Evolutionary conservation across 331 rosid genomes (phyloP).

Genomic region (Phaseolus coccineus): DNA sequence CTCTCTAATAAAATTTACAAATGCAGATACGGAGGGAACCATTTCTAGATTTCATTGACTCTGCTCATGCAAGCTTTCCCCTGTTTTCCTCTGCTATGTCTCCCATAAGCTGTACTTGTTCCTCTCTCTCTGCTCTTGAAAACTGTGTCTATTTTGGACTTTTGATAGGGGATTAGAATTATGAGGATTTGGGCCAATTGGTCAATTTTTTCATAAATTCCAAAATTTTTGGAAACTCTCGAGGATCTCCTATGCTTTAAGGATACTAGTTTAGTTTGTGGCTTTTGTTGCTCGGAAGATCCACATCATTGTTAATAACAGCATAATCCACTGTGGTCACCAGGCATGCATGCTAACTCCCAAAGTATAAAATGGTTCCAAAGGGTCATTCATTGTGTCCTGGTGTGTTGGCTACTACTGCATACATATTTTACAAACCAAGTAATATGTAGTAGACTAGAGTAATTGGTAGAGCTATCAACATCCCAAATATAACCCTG

Average conservation of each 20-base stretch:
- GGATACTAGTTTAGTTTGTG: slow-evolving; percentile 28
- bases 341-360: slow-evolving; percentile 46
- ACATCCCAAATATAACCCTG: slow-evolving; percentile 98
- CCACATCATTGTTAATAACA: slow-evolving; percentile 43
- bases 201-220: slow-evolving; percentile 37
- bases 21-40: slow-evolving; percentile 37
- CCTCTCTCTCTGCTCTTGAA: slow-evolving; percentile 43
- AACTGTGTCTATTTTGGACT: slow-evolving; percentile 41
- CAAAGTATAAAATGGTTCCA: slow-evolving; percentile 37
- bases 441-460: slow-evolving; percentile 82
- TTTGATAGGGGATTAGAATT: slow-evolving; percentile 18
- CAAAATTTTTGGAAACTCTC: slow-evolving; percentile 34
- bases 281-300: slow-evolving; percentile 36
- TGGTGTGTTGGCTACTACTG: slow-evolving; percentile 44
- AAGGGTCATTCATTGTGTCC: slow-evolving; percentile 27
- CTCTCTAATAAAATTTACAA: slow-evolving; percentile 46
- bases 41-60: slow-evolving; percentile 46
- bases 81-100: slow-evolving; percentile 56
- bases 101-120: slow-evolving; percentile 38
- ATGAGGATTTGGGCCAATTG: slow-evolving; percentile 36
- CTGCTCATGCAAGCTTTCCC: slow-evolving; percentile 42
- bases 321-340: slow-evolving; percentile 40
- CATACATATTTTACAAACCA: slow-evolving; percentile 64
- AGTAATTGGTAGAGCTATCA: slow-evolving; percentile 94
- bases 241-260: slow-evolving; percentile 42